Conservation (phyloP, 805 yeast species). For the Maudiozyma saulgeensis region DNA sequence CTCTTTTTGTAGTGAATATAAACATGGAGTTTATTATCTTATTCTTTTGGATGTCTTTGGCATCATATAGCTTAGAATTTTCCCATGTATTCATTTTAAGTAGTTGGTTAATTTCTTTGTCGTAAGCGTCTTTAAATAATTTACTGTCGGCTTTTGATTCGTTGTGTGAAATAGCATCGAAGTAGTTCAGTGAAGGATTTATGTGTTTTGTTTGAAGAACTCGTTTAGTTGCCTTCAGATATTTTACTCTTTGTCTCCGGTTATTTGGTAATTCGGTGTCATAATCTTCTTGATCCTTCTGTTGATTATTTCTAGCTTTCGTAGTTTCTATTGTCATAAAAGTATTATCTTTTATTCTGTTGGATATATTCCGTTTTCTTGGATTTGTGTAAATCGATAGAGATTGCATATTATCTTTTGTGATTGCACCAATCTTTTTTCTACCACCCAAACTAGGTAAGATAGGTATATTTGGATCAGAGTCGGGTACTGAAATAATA, state of each 20-base stretch:
- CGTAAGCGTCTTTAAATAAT: slow-evolving; percentile 5
- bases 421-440: too few species aligned
- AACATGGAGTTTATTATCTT: not conserved
- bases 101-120: not conserved
- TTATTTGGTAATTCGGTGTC: not conserved
- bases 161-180: slow-evolving; percentile 6
- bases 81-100: not conserved
- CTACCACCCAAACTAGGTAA: too few species aligned
- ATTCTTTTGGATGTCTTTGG: not conserved
- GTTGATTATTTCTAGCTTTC: too few species aligned
- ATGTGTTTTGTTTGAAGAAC: not conserved
- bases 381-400: too few species aligned
- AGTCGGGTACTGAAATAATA: too few species aligned
- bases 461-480: too few species aligned
- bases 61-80: not conserved
- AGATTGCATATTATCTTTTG: too few species aligned
- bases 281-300: too few species aligned
- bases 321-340: too few species aligned
- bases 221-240: not conserved
- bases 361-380: too few species aligned
- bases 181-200: slow-evolving; percentile 1
- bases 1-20: slow-evolving; percentile 8
- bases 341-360: too few species aligned
- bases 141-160: slow-evolving; percentile 1
- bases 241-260: not conserved